A percentile compares a stretch with the other conserved stretches of the same genome.
Conservation (phyloP, 2,329 filamentous ascomycete species). For the Fusarium sp. region DNA sequence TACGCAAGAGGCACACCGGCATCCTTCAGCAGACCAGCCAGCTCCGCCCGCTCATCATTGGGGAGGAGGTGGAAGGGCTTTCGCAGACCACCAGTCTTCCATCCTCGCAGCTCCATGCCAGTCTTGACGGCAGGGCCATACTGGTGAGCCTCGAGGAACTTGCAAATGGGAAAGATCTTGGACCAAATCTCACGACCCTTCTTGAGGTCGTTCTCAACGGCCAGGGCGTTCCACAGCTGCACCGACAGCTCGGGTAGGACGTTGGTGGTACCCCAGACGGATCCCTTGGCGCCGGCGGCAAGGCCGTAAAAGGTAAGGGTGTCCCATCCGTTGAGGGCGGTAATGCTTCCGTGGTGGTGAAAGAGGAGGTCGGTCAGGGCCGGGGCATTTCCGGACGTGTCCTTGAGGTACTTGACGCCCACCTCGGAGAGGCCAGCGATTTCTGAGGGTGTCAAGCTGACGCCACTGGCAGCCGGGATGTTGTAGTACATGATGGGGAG, state of each 20-base stretch:
- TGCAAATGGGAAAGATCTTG: slow-evolving; percentile 63
- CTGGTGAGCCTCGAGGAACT: slow-evolving; percentile 61
- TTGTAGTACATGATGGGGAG: slow-evolving; percentile 64
- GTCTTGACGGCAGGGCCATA: slow-evolving; percentile 62
- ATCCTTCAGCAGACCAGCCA: slow-evolving; percentile 52
- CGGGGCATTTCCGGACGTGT: slow-evolving; percentile 64
- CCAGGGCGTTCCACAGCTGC: slow-evolving; percentile 59
- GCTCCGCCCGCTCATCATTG: slow-evolving; percentile 47
- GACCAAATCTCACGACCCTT: slow-evolving; percentile 59
- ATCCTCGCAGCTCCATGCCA: slow-evolving; percentile 60
- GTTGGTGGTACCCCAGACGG: slow-evolving; percentile 64
- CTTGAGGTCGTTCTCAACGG: slow-evolving; percentile 53
- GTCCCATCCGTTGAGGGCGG: slow-evolving; percentile 65
- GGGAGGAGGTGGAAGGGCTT: slow-evolving; percentile 59
- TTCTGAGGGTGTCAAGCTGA: slow-evolving; percentile 55
- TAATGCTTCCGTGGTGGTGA: slow-evolving; percentile 53
- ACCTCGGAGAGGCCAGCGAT: slow-evolving; percentile 58
- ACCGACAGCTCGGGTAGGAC: slow-evolving; percentile 62
- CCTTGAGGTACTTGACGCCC: slow-evolving; percentile 63
- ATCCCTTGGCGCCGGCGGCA: slow-evolving; percentile 61
- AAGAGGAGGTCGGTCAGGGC: slow-evolving; percentile 63
- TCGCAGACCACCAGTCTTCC: slow-evolving; percentile 59
- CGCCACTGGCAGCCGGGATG: slow-evolving; percentile 60
- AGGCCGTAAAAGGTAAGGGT: slow-evolving; percentile 65
- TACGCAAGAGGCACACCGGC: slow-evolving; percentile 50